phyloP scores from a whole-genome alignment of 2,329 filamentous ascomycete species.

The Penicillium sp. region DNA sequence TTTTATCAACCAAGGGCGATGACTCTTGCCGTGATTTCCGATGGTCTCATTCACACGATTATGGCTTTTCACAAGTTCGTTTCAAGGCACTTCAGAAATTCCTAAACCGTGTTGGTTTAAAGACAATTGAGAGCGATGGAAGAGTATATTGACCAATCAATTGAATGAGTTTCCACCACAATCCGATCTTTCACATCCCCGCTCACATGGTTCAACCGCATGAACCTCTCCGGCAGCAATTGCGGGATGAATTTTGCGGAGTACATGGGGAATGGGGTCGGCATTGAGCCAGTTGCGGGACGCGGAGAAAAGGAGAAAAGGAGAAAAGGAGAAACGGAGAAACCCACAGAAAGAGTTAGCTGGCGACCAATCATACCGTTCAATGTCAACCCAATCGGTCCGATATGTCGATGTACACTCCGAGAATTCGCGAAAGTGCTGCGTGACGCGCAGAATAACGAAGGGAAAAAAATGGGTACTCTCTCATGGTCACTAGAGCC shows the following conservation, averaged over 20 bases:
- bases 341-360: background rate
- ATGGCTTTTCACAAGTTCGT: background rate
- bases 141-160: background rate
- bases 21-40: background rate
- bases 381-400: background rate
- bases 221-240: background rate
- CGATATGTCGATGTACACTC: background rate
- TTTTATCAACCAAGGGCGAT: background rate
- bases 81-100: background rate
- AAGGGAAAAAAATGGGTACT: background rate
- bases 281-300: background rate
- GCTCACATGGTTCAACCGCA: background rate
- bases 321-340: background rate
- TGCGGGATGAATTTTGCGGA: background rate
- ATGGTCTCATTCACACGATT: background rate
- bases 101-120: background rate
- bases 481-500: background rate
- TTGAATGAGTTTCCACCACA: no score
- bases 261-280: background rate
- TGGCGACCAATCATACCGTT: background rate
- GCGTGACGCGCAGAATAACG: no score
- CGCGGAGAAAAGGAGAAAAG: background rate
- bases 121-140: background rate
- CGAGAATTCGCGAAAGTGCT: background rate
- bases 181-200: background rate